Evolutionary conservation across 352 stramenopile species (phyloP), one percentile per base, ranked within the genome.

Genomic region (Thalassiosira livingstoniorum): DNA sequence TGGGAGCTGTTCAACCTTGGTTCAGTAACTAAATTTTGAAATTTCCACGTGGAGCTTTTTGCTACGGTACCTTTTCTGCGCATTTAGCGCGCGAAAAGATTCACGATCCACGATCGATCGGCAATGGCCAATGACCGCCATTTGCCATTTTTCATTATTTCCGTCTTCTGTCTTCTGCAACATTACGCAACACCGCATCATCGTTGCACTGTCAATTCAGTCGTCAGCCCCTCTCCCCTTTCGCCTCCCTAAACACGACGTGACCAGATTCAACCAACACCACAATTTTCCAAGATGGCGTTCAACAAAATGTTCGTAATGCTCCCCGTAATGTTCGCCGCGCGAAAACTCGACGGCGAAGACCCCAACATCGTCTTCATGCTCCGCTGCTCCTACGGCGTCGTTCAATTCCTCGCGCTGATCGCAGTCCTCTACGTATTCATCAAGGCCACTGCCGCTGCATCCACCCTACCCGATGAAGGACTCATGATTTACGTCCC

Each of bases 291-390:
- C 10, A 92, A 77, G 43, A 84, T 89, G 73, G 85, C 70, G 31
- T 87, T 91, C 65, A 94, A 94, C 64, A 94, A 94, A 74, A 86
- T 94, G 62, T 91, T 92, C 61, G 68, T 94, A 5, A 92, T 94
- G 89, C 66, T 94, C 60, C 91, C 91, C 25, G 85, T 94, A 18
- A 95, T 95, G 88, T 70, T 95, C 37, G 87, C 87, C 32, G 88
- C 91, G 11, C 82, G 91, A 4, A 93, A 95, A 68, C 57, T 95
- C 11, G 88, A 95, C 70, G 83, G 80, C n/a, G 91, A 95, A 80
- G 89, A 95, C 75, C 85, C 88, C 10, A 86, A 91, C 39, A 83
- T 92, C n/a, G 79, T 95, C 32, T 88, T 91, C 70, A 80, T 83
- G 35, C 73, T 95, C 25, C 88, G 91, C 27, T 80, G 88, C 54